Conservation (phyloP, 1,284 basidiomycete species). For the Pseudozyma sp. region DNA sequence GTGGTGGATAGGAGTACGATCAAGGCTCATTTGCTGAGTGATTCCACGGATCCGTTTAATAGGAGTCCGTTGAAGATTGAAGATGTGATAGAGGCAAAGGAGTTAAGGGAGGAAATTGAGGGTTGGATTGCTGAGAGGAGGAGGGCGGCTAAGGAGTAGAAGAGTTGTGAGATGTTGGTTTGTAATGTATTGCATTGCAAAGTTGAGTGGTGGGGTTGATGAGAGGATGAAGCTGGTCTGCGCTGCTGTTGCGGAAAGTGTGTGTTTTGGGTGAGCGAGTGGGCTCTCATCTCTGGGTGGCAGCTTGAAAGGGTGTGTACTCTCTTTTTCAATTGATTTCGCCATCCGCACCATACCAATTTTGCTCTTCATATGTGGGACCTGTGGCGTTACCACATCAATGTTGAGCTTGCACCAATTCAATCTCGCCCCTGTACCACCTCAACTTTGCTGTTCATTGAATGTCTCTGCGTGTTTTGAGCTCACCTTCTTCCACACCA, state of each 20-base stretch:
- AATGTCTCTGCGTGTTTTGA: too few species aligned
- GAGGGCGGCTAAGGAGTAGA: conserved; percentile 6
- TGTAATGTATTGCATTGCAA: neutral
- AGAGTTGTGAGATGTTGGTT: neutral
- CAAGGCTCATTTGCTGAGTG: conserved; percentile 92
- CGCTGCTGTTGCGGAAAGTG: neutral
- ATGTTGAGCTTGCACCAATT: too few species aligned
- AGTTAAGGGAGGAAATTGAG: conserved; percentile 61
- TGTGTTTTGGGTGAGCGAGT: neutral
- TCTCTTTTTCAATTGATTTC: conserved; percentile 1
- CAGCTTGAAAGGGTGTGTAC: neutral
- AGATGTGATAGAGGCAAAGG: conserved; percentile 65
- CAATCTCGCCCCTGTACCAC: too few species aligned
- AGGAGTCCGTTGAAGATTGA: conserved; percentile 70
- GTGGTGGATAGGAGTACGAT: conserved; percentile 92
- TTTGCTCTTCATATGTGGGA: neutral
- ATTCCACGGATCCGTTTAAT: conserved; percentile 75
- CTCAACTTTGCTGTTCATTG: too few species aligned
- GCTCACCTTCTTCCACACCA: too few species aligned
- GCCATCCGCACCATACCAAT: conserved; percentile 1
- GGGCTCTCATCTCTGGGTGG: too few species aligned
- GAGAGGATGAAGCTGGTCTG: neutral
- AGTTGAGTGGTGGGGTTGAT: too few species aligned
- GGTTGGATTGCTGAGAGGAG: conserved; percentile 55
- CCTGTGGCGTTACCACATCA: neutral